A percentile compares a stretch with the other conserved stretches of the same genome.
These are phyloP conservation scores for Metschnikowia hibisci DNA, from an alignment of 805 yeast genomes.

Conservation along the genomic window DNA sequence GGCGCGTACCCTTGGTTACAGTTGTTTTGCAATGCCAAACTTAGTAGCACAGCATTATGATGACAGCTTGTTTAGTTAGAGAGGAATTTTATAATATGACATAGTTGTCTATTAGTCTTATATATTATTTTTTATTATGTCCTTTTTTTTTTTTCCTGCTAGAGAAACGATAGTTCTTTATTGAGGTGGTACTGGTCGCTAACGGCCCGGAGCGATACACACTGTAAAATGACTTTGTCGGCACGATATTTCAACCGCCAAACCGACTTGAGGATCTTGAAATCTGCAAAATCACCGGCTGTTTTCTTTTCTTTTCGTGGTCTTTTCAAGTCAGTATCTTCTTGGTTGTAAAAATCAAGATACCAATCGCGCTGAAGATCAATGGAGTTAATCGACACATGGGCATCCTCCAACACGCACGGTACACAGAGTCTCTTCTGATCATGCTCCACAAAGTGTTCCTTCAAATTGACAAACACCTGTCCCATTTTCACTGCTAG, in stretches of 20 bases:
- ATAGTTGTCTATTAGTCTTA: background rate
- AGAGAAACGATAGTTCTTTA: conserved; percentile 19
- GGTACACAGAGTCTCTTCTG: conserved; percentile 21
- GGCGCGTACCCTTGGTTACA: conserved; percentile 42
- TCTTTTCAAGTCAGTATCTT: conserved; percentile 5
- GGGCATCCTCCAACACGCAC: conserved; percentile 26
- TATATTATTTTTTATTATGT: background rate
- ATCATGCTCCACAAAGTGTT: conserved; percentile 19
- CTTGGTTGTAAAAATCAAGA: conserved; percentile 22
- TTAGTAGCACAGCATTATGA: conserved; percentile 36
- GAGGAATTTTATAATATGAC: no score
- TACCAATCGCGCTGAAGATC: conserved; percentile 35
- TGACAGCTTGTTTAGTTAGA: background rate
- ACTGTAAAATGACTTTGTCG: conserved; percentile 23
- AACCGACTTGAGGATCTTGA: conserved; percentile 39
- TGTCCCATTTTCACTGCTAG: conserved; percentile 22
- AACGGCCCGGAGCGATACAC: conserved; percentile 28
- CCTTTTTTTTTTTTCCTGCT: background rate
- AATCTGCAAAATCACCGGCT: conserved; percentile 40
- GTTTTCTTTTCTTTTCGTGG: conserved; percentile 3
- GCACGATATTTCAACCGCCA: conserved; percentile 37
- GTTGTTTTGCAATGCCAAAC: conserved; percentile 50
- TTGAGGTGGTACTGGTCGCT: conserved; percentile 23
- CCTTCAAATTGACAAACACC: conserved; percentile 22
- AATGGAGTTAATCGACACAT: conserved; percentile 31